Conservation (phyloP, 306 rosid species). For the Castanea sativa region DNA sequence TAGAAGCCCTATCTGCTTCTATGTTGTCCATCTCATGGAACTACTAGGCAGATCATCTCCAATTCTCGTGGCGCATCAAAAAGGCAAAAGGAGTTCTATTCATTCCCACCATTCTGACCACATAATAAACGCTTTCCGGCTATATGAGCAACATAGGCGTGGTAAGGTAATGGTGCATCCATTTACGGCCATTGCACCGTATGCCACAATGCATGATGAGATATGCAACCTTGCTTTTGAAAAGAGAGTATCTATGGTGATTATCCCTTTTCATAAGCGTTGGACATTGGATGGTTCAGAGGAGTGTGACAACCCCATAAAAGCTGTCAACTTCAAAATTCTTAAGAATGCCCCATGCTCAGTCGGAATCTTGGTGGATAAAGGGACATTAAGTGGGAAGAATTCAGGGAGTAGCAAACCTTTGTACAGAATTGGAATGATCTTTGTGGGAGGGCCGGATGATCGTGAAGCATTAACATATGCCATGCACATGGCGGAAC, state of each 20-base stretch:
- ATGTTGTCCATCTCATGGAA: conserved; percentile 46
- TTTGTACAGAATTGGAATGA: conserved; percentile 30
- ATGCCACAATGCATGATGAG: conserved; percentile 61
- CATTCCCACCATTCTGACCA: conserved; percentile 22
- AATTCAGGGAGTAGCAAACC: not conserved
- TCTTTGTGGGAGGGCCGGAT: conserved; percentile 57
- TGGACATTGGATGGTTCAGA: not conserved
- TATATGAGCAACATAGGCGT: conserved; percentile 22
- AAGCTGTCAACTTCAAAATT: conserved; percentile 49
- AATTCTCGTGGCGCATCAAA: conserved; percentile 40
- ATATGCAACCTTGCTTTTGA: conserved; percentile 45
- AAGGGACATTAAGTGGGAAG: not conserved
- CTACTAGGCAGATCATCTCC: conserved; percentile 49
- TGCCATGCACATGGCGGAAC: conserved; percentile 43
- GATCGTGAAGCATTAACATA: conserved; percentile 58
- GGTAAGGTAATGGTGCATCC: conserved; percentile 26
- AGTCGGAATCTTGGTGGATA: conserved; percentile 50
- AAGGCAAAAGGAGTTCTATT: not conserved
- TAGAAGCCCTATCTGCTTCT: conserved; percentile 40
- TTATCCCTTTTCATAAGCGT: conserved; percentile 45
- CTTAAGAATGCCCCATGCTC: conserved; percentile 54
- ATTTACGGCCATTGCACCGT: conserved; percentile 53
- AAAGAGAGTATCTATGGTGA: conserved; percentile 12
- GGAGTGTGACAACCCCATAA: conserved; percentile 14
- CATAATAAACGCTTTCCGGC: conserved; percentile 44